Percentiles rank a stretch among this genome's conserved stretches.
Conservation (phyloP, 768 basidiomycete genomes). For the Amyloporia xantha region DNA sequence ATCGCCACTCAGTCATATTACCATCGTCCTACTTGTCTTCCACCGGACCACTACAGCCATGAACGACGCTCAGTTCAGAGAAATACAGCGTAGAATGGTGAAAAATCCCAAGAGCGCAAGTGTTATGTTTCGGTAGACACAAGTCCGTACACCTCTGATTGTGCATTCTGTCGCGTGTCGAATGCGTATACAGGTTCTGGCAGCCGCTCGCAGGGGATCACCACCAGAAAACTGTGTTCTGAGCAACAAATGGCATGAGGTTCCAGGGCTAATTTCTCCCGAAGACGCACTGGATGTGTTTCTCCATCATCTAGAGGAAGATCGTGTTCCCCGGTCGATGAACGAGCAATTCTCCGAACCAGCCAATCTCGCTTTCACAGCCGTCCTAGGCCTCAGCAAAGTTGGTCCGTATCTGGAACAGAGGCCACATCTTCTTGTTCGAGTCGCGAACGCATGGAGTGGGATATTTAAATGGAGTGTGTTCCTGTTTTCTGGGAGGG, state of each 20-base stretch:
- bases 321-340: slow-evolving; percentile 9
- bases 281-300: slow-evolving; percentile 25
- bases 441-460: slow-evolving; percentile 27
- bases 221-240: slow-evolving; percentile 14
- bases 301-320: slow-evolving; percentile 23
- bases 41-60: too few relatives aligned
- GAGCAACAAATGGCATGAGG: slow-evolving; percentile 23
- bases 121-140: background rate
- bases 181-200: slow-evolving; percentile 8
- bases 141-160: background rate
- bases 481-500: slow-evolving; percentile 25
- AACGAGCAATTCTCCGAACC: slow-evolving; percentile 5
- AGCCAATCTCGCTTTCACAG: slow-evolving; percentile 25
- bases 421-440: slow-evolving; percentile 15
- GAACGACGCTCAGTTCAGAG: slow-evolving; percentile 2
- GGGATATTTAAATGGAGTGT: slow-evolving; percentile 32
- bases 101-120: slow-evolving; percentile 5
- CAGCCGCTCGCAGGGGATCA: slow-evolving; percentile 13
- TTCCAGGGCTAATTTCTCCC: slow-evolving; percentile 10
- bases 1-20: too few relatives aligned
- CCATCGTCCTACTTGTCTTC: too few relatives aligned
- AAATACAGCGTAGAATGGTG: background rate
- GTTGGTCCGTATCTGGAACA: slow-evolving; percentile 20
- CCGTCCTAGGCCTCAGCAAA: slow-evolving; percentile 29
- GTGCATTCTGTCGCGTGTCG: background rate